phyloP scores from a whole-genome alignment of 2,329 filamentous ascomycete genomes.

The Teratosphaeria nubilosa region DNA sequence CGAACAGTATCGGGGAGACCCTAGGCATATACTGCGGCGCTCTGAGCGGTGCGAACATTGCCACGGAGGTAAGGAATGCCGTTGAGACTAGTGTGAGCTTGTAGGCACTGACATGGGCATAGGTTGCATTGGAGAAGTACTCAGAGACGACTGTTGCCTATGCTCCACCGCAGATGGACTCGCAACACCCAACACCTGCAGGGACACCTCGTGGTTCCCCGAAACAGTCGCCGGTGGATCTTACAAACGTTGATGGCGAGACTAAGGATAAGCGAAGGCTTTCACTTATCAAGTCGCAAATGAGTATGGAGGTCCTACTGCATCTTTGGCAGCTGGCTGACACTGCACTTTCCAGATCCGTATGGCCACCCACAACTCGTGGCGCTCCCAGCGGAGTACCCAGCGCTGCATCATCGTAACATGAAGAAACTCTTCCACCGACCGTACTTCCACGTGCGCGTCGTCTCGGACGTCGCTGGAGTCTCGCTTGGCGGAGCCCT shows the following conservation, averaged over 20 bases:
- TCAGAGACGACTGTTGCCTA: constrained; percentile 96
- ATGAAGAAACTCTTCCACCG: constrained; percentile 85
- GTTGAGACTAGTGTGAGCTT: background rate
- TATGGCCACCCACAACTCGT: constrained; percentile 38
- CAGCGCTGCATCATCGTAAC: constrained; percentile 72
- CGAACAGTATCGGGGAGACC: constrained; percentile 82
- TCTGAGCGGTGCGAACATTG: constrained; percentile 91
- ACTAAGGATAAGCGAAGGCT: background rate
- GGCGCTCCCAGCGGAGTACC: constrained; percentile 70
- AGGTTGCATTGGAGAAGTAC: constrained; percentile 80
- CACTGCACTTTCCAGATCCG: constrained; percentile 11
- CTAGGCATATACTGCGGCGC: constrained; percentile 95
- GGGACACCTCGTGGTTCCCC: constrained; percentile 41
- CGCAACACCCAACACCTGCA: constrained; percentile 57
- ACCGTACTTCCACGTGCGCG: constrained; percentile 92
- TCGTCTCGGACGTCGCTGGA: constrained; percentile 91
- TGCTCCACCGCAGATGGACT: constrained; percentile 83
- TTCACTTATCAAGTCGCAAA: background rate
- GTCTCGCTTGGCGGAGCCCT: constrained; percentile 89
- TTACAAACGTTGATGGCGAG: constrained; percentile 16
- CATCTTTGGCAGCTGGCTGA: constrained; percentile 20
- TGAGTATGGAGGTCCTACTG: background rate
- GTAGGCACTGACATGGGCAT: background rate
- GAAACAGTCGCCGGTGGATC: constrained; percentile 7
- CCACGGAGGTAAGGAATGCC: constrained; percentile 55